Percentiles rank a stretch among this genome's conserved stretches.
Evolutionary conservation across 768 basidiomycete genomes (phyloP).

Genomic region (Epithele typhae): DNA sequence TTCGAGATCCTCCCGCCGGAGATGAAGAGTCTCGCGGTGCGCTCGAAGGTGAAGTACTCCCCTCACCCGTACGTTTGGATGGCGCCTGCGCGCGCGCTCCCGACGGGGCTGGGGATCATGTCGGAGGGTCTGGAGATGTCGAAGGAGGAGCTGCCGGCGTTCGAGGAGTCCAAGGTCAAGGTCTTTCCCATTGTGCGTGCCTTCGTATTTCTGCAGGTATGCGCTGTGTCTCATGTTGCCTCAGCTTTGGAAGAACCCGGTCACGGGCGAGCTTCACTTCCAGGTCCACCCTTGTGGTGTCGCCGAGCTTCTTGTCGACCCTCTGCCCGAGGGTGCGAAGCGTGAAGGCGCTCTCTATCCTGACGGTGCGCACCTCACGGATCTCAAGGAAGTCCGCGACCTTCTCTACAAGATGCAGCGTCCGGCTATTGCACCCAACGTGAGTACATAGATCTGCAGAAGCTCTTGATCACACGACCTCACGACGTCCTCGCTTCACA

Average conservation of each 20-base stretch:
- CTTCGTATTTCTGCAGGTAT: not conserved
- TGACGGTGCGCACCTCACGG: conserved; percentile 71
- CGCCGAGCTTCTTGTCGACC: conserved; percentile 60
- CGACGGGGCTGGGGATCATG: conserved; percentile 83
- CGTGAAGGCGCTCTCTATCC: conserved; percentile 72
- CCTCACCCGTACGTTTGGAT: conserved; percentile 93
- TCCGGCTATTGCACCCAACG: conserved; percentile 79
- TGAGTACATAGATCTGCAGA: conserved; percentile 27
- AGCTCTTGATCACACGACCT: conserved; percentile 6
- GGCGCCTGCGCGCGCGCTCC: conserved; percentile 65
- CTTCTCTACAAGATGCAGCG: conserved; percentile 84
- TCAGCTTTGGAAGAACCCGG: conserved; percentile 51
- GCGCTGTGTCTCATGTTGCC: not conserved
- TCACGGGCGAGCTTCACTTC: conserved; percentile 77
- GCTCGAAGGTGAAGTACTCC: conserved; percentile 70
- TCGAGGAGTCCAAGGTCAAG: conserved; percentile 77
- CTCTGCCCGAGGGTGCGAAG: conserved; percentile 58
- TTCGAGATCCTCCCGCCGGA: conserved; percentile 71
- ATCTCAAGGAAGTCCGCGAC: conserved; percentile 67
- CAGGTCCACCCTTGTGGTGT: conserved; percentile 86
- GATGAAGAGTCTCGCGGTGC: conserved; percentile 76
- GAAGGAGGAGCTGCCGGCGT: conserved; percentile 67
- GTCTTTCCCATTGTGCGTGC: conserved; percentile 54
- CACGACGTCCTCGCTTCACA: not conserved
- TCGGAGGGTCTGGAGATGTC: conserved; percentile 70